Conservation (phyloP, 495 filamentous ascomycete genomes). For the Aspergillus diversus region DNA sequence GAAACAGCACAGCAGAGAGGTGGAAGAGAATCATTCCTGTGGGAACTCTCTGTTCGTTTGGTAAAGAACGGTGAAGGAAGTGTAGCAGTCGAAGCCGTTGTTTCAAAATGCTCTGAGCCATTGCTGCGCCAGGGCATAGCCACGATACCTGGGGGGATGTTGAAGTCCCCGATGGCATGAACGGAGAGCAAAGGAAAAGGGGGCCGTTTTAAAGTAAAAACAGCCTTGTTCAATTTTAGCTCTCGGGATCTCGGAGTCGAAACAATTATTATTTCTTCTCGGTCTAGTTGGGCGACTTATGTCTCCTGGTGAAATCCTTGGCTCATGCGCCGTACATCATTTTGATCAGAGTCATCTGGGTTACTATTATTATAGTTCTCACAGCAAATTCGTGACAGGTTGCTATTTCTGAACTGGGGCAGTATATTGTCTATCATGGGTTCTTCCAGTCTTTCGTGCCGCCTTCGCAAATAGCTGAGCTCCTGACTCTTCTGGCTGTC, state of each 20-base stretch:
- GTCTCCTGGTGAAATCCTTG: not conserved
- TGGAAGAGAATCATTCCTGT: too few species aligned
- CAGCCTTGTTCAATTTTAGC: constrained; percentile 21
- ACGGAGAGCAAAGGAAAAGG: constrained; percentile 11
- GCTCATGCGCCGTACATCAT: constrained; percentile 13
- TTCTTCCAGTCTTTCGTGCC: not conserved
- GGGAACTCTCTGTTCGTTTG: not conserved
- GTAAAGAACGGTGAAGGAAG: constrained; percentile 3
- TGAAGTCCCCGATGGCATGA: not conserved
- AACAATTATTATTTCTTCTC: constrained; percentile 1
- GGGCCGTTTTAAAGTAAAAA: constrained; percentile 24
- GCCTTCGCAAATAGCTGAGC: not conserved
- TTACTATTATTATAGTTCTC: not conserved
- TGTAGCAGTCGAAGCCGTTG: constrained; percentile 15
- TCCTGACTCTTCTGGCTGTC: too few species aligned
- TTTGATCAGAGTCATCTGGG: not conserved
- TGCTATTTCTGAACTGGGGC: constrained; percentile 2
- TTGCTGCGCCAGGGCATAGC: constrained; percentile 34
- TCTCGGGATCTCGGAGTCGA: constrained; percentile 12
- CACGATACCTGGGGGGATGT: constrained; percentile 16
- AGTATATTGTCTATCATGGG: not conserved
- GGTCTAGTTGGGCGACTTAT: too few species aligned
- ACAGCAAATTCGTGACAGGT: not conserved
- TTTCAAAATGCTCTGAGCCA: constrained; percentile 26
- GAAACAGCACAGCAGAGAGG: too few species aligned